Evolutionary conservation across 495 filamentous ascomycete genomes (phyloP), one percentile per base, ranked within the genome.

Genomic region (Aspergillus olivimuriae): DNA sequence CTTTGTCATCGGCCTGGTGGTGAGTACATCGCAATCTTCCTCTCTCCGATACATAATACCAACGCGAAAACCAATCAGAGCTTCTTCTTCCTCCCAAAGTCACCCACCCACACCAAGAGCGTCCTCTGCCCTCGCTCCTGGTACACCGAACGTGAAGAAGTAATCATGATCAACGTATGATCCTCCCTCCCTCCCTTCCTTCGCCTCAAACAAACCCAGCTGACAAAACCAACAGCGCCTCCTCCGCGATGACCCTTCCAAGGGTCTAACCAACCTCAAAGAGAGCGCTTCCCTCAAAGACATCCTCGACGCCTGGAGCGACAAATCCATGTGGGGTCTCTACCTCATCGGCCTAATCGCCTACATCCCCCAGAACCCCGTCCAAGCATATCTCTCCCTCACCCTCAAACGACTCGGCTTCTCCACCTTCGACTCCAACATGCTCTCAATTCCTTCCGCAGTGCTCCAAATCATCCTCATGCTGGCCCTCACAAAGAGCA

Each of bases 211-310:
- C 17, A 22, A 8, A 18, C 14, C 9, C 34, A 34, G 18, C 34
- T 10, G 0, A 23, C 7, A 16, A 32, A 45, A 4, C 20, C 4
- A 24, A 24, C 44, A 66, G 67, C 47, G 65, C 58, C 35, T 66
- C 42, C 46, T 70, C 14, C 67, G 72, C 15, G 75, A 79, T 41
- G 75, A 79, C 48, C 74, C 75, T 9, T 68, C 72, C 31, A 79
- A 79, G 49, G 71, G 75, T 4, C 46, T 63, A 40, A 46, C 63
- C 0, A 48, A 52, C 24, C 52, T 67, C 43, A 50, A 55, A 24
- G 52, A 69, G 40, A 47, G 47, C n/a, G 57, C 52, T 21, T 62
- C 54, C 4, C 35, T 51, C 12, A 33, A 43, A 28, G 58, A 66
- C 47, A 50, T 71, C 42, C 49, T 55, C 21, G 33, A 57, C 26